Base-by-base conservation (phyloP, 495 filamentous ascomycete genomes). In the Tetracladium setigerum region DNA sequence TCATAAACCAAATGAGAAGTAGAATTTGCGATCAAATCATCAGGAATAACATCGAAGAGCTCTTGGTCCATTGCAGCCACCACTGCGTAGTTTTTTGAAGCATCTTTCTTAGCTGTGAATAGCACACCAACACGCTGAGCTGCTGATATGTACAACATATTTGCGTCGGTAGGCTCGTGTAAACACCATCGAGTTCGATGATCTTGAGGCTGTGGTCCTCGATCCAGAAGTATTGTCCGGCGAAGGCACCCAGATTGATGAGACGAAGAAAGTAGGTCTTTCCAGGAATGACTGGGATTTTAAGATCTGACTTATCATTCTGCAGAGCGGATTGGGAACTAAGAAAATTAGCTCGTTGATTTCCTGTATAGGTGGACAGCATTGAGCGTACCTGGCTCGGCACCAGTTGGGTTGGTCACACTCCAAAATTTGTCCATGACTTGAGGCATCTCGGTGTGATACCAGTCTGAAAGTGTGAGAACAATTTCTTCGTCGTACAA, bases 201-300 rank as follows among this genome's bases (percentile, higher is more conserved):
- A 87, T 69, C 24, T 53, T 65, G 41, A 83, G 71, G 42, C 71
- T 77, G 49, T 83, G 78, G 9, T 76, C 73, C 11, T 82, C 75
- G 67, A 89, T 78, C 58, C 81, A 77, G 53, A 89, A 62, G 55
- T 83, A 70, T 35, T 75, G 69, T 16, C 69, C 65, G 5, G 73
- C 74, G 44, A 87, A 76, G 2, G 82, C 82, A 0, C 73, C 76
- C 36, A 86, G 81, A 60, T 83, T 89, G 53, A 89, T 74, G 45
- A 94, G 65, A 4, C 82, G 81, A 42, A 95, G 60, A 30, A 88
- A 69, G 54, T 94, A 92, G 0, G 86, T 92, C 59, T 84, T 89
- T 24, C 77, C 76, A 2, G 86, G 70, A 45, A 79, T 54, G 1
- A 91, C 75, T 2, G 70, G 49, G 16, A 89, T 53, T 86, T 84